Conservation (phyloP, 345 rosid genomes). For the Hypericum androsaemum region DNA sequence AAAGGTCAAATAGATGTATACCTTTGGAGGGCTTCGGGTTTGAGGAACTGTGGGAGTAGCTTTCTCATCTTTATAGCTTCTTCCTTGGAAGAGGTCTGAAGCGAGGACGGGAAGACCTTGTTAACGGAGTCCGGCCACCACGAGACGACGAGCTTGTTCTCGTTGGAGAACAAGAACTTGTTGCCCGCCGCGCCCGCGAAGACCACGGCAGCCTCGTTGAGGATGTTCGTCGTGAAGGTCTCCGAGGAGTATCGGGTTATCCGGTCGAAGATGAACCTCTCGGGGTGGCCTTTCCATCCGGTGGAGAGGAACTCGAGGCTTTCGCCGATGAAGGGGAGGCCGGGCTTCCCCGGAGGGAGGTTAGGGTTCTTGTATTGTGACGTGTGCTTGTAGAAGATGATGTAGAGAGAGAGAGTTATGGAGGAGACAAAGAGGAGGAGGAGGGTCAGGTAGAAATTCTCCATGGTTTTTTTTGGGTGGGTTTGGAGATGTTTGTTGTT, state of each 20-base stretch:
- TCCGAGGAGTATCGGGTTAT: constrained; percentile 15
- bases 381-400: constrained; percentile 20
- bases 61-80: constrained; percentile 26
- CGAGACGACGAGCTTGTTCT: constrained; percentile 26
- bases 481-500: constrained; percentile 8
- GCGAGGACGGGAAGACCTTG: constrained; percentile 28
- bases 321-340: constrained; percentile 25
- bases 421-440: constrained; percentile 17
- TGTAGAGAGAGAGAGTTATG: constrained; percentile 11
- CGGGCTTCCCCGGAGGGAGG: constrained; percentile 27
- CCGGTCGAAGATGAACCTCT: constrained; percentile 25
- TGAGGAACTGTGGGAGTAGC: constrained; percentile 29
- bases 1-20: too few species aligned
- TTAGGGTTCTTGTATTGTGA: constrained; percentile 17
- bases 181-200: constrained; percentile 20
- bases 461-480: neutral
- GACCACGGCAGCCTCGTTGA: constrained; percentile 22
- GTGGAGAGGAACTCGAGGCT: constrained; percentile 24
- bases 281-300: constrained; percentile 29
- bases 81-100: constrained; percentile 20
- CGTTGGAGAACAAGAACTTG: constrained; percentile 32
- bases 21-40: constrained; percentile 26
- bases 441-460: constrained; percentile 8
- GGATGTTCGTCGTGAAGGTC: constrained; percentile 24
- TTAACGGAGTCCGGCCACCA: constrained; percentile 37